Percentiles rank a stretch among this genome's conserved stretches.
These are phyloP conservation scores for Sclerotinia spermophila DNA, from an alignment of 2,329 filamentous ascomycete species.

Conservation along the genomic window DNA sequence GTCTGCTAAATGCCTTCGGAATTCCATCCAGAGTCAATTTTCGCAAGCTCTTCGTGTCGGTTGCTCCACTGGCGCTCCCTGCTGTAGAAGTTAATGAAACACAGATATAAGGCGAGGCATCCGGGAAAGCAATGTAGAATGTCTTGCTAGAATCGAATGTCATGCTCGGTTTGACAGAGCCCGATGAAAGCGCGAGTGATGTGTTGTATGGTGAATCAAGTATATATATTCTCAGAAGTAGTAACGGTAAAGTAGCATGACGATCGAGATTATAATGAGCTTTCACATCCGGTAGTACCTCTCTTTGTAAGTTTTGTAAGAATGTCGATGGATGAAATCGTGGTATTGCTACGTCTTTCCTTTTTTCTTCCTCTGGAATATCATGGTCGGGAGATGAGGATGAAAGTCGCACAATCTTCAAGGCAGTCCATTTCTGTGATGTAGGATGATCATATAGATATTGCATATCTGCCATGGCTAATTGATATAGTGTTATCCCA, in stretches of 20 bases:
- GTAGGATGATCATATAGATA: slow-evolving; percentile 63
- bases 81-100: slow-evolving; percentile 62
- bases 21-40: slow-evolving; percentile 73
- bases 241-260: slow-evolving; percentile 64
- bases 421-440: slow-evolving; percentile 62
- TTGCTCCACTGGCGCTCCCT: slow-evolving; percentile 36
- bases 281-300: slow-evolving; percentile 75
- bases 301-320: slow-evolving; percentile 68
- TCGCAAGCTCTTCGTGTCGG: slow-evolving; percentile 61
- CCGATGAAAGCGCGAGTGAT: slow-evolving; percentile 44
- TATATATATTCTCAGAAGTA: slow-evolving; percentile 74
- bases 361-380: slow-evolving; percentile 38
- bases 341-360: slow-evolving; percentile 51
- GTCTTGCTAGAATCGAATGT: slow-evolving; percentile 63
- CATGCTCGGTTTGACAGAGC: slow-evolving; percentile 19
- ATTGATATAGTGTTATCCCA: slow-evolving; percentile 61
- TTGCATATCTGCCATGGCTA: slow-evolving; percentile 66
- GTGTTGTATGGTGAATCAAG: slow-evolving; percentile 78
- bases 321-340: slow-evolving; percentile 80
- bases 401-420: slow-evolving; percentile 53
- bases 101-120: slow-evolving; percentile 74
- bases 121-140: slow-evolving; percentile 78
- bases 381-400: slow-evolving; percentile 13
- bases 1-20: slow-evolving; percentile 75
- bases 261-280: slow-evolving; percentile 78